Evolutionary conservation across 2,329 filamentous ascomycete genomes (phyloP), one percentile per base, ranked within the genome.

Genomic region (Ophiostoma triangulosporum): DNA sequence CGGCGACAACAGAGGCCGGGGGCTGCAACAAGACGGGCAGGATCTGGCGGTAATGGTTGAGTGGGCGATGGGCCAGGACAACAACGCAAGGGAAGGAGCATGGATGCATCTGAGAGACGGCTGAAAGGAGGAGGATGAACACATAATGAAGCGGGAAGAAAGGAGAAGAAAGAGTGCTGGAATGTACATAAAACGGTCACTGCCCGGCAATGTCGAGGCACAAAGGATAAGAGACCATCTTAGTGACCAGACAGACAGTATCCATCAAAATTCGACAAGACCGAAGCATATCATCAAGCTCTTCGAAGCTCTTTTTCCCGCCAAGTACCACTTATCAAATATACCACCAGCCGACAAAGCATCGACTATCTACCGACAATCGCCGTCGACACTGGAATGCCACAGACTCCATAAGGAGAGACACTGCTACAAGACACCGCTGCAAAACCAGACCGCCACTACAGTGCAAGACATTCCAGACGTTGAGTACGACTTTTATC

Each of bases 121-220:
- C 46, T 27, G 29, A 32, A 33, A 49, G 29, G 6, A 29, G 24
- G 15, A 20, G 17, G 26, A 29, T 29, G 12, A 31, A 29, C 5
- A 12, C 5, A 14, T 46, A 29, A 17, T 2, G 20, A 20, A 24
- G 6, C 14, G 32, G 17, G 8, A 32, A 32, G 17, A 6, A 32
- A 17, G 43, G 17, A 20, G 32, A 27, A 27, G 38, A 26, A 24
- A 26, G 22, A 14, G 11, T 9, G 43, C 43, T 46, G 43, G 26
- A 46, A 46, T 46, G 51, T 51, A 54, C 54, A 56, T 29, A 56
- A 54, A 56, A 54, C 40, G 49, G 48, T 26, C 35, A 35, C 15
- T 22, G 35, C 40, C 54, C 54, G 14, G 45, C 35, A 26, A 31
- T 27, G 33, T 29, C 27, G 12, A 43, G 22, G 36, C 29, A 48